Conservation (phyloP, 2,329 filamentous ascomycete genomes). For the Xylaria hypoxylon region DNA sequence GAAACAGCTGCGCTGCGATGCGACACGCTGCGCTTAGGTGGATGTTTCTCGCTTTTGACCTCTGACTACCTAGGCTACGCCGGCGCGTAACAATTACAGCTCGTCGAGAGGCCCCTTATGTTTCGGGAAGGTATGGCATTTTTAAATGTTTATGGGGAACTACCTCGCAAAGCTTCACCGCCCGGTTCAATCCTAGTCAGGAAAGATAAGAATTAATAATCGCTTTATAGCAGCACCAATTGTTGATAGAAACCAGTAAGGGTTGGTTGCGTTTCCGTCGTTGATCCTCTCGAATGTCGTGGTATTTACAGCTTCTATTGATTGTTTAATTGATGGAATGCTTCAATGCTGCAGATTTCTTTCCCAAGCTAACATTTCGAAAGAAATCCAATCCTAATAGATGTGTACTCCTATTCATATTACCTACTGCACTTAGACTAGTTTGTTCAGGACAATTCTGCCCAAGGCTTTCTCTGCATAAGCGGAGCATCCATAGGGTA, state of each 20-base stretch:
- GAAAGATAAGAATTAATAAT: not conserved
- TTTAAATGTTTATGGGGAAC: not conserved
- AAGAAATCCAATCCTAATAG: not conserved
- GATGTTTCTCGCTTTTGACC: not conserved
- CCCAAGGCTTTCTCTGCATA: slow-evolving; percentile 31
- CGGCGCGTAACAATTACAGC: slow-evolving; percentile 3
- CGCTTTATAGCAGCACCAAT: not conserved
- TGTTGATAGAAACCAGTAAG: too few relatives aligned
- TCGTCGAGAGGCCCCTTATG: slow-evolving; percentile 2
- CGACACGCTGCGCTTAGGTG: slow-evolving; percentile 17
- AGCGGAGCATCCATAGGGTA: slow-evolving; percentile 32
- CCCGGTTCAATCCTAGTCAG: not conserved
- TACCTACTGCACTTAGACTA: slow-evolving; percentile 4
- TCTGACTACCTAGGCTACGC: slow-evolving; percentile 3
- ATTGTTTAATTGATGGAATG: not conserved
- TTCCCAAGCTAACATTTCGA: slow-evolving; percentile 1
- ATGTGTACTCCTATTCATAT: not conserved
- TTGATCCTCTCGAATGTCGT: not conserved
- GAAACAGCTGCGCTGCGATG: slow-evolving; percentile 40
- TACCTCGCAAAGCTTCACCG: not conserved
- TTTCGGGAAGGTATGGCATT: slow-evolving; percentile 9
- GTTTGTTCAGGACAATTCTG: not conserved
- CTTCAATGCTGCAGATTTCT: not conserved
- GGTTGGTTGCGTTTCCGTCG: not conserved
- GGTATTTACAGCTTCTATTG: not conserved